Evolutionary conservation across 2,329 filamentous ascomycete genomes (phyloP), one percentile per base, ranked within the genome.

Genomic region (Tolypocladium amazonense): DNA sequence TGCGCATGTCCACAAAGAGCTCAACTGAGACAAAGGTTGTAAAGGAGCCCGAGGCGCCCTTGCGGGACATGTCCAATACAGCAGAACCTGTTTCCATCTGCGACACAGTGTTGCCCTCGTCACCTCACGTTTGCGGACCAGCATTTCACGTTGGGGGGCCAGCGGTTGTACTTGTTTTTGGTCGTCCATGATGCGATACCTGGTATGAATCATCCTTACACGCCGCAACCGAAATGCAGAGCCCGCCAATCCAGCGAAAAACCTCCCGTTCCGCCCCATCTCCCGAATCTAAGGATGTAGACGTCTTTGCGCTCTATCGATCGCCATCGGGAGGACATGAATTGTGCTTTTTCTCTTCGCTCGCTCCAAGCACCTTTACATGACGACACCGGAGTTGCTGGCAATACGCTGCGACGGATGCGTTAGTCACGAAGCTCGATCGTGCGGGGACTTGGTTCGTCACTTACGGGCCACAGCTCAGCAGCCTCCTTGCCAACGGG

Each of bases 401-500:
- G 94, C 94, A 81, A 97, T 97, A 97, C 93, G 93, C 89, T 93
- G 68, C 35, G 56, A 20, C 27, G 23, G 23, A 54, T 62, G 35
- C 56, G 70, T 79, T 69, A 79, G 72, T 61, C 59, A 56, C 18
- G 57, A 61, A 37, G 37, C 20, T 20, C 8, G 47, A 2, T 12
- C 7, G 5, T 12, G 20, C 15, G 33, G 9, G 20, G 41, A 1
- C 25, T 35, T 35, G 9, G 27, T 33, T 23, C 27, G 3, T 64
- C 30, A 85, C 89, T 81, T 85, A 93, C 90, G 77, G 94, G 94
- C 94, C 94, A 99, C 74, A 99, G 86, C 84, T 99, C 94, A 79
- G 94, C 94, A 77, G 94, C 94, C 84, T 99, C 94, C 89, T 99
- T 99, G 80, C 93, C 94, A 76, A 99, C 93, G 72, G 94, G 94